Percentiles rank a stretch among this genome's conserved stretches.
Evolutionary conservation across 306 rosid species (phyloP).

Genomic region (Parietaria judaica): DNA sequence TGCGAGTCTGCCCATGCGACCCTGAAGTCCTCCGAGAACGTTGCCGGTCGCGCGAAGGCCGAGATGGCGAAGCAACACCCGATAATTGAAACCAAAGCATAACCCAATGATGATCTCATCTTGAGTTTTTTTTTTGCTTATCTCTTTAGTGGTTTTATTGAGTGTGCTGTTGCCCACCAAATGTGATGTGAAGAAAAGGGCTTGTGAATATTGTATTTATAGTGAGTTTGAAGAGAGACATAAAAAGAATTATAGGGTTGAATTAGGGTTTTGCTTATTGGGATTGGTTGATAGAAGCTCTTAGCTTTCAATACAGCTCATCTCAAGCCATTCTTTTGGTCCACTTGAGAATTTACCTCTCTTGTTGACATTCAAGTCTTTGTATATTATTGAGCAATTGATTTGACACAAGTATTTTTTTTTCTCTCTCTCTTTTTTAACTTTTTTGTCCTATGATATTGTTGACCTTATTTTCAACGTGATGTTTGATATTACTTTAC

Average conservation of each 20-base stretch:
- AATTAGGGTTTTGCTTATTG: background rate
- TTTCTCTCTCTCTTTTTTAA: too few species aligned
- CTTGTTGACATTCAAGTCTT: background rate
- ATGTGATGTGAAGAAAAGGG: too few species aligned
- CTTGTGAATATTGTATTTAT: background rate
- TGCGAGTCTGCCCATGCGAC: constrained; percentile 71
- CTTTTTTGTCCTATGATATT: too few species aligned
- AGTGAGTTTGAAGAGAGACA: background rate
- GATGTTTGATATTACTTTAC: too few species aligned
- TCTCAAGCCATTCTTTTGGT: constrained; percentile 29
- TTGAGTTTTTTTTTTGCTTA: background rate
- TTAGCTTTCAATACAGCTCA: constrained; percentile 81
- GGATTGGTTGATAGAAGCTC: constrained; percentile 27
- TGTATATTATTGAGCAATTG: too few species aligned
- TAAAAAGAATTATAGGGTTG: background rate
- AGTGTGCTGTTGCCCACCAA: too few species aligned
- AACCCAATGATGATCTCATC: constrained; percentile 6
- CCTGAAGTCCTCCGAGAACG: constrained; percentile 59
- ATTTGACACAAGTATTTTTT: too few species aligned
- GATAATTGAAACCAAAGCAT: constrained; percentile 19
- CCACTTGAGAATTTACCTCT: background rate
- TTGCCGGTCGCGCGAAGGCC: constrained; percentile 59
- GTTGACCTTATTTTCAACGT: too few species aligned
- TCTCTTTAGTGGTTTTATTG: background rate
- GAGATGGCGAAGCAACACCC: constrained; percentile 5